Base-by-base conservation (phyloP, 768 basidiomycete species). In the Xerocomus potaroensis region DNA sequence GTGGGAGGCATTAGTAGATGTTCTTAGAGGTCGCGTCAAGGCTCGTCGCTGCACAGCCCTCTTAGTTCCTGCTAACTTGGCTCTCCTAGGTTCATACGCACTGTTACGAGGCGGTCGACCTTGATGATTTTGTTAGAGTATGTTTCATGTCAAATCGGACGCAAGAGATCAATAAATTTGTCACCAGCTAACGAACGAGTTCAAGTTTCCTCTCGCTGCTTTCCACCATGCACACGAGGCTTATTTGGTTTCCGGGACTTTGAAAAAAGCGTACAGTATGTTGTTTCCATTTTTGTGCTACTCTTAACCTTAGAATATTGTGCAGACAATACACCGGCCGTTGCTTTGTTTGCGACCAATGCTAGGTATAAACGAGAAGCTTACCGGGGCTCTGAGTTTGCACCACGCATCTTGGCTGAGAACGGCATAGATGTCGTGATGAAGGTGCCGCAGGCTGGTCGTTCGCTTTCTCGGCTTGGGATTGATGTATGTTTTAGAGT, bases 141-240 rank as follows among this genome's bases (percentile, higher is more conserved):
- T 55, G 79, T 68, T 35, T 18, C 19, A 41, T 7, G n/a, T 24
- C 24, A 10, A 12, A 16, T 35, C 43, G 32, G 29, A 41, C 29
- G 5, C n/a, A 30, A 11, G n/a, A 47, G 21, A 43, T 39, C 26
- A 49, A n/a, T 40, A 29, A 45, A 50, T 39, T 41, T 29, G 7
- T 23, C 36, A 8, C 23, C n/a, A 92, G 80, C 74, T 96, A 41
- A 82, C 89, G 29, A 89, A 95, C 61, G 93, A 96, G 66, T 97
- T 94, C 72, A 70, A 90, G 56, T 92, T 91, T 60, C 76, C 81
- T 2, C 73, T 93, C 23, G 79, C 86, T 6, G 84, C 88, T 6
- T 82, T 93, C 60, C 90, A 93, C 58, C 86, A 90, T 59, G 93
- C 91, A 8, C 83, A 90, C 45, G 91, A 95, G 63, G 81, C 91